A percentile compares a stretch with the other conserved stretches of the same genome.
phyloP scores from a whole-genome alignment of 495 filamentous ascomycete genomes.

The Podospora didyma region DNA sequence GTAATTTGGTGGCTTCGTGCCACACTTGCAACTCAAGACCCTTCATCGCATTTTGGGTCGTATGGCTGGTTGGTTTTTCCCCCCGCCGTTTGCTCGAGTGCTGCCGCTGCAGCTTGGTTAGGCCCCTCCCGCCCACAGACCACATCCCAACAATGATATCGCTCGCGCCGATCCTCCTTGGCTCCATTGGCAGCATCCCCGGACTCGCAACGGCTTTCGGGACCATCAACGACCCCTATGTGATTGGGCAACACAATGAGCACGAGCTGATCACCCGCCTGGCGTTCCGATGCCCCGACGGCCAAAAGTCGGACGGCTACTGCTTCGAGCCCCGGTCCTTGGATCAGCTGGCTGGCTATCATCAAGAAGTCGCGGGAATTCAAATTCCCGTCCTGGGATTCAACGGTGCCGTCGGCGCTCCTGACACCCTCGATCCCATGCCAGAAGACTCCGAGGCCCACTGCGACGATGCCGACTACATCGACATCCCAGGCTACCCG shows the following conservation, averaged over 20 bases:
- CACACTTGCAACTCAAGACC: no score
- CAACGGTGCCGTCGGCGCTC: constrained; percentile 27
- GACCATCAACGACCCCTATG: constrained; percentile 23
- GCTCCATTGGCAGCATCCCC: neutral
- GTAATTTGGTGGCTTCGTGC: no score
- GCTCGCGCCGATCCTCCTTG: neutral
- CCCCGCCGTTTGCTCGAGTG: no score
- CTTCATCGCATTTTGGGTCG: no score
- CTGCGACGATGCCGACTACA: constrained; percentile 28
- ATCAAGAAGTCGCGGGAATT: constrained; percentile 15
- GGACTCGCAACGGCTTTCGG: constrained; percentile 13
- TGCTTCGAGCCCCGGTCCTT: constrained; percentile 28
- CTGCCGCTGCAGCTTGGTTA: no score
- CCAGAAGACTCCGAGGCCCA: constrained; percentile 27
- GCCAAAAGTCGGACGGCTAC: constrained; percentile 19
- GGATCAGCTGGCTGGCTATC: constrained; percentile 26
- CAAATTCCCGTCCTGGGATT: constrained; percentile 19
- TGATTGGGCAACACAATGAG: constrained; percentile 27
- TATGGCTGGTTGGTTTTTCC: no score
- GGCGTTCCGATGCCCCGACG: constrained; percentile 23
- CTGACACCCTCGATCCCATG: constrained; percentile 25
- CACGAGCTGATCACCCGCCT: constrained; percentile 29
- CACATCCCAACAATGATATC: no score
- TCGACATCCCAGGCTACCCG: constrained; percentile 25
- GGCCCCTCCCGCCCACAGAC: no score